phyloP scores from a whole-genome alignment of 2,329 filamentous ascomycete species.

The Botryotinia calthae region DNA sequence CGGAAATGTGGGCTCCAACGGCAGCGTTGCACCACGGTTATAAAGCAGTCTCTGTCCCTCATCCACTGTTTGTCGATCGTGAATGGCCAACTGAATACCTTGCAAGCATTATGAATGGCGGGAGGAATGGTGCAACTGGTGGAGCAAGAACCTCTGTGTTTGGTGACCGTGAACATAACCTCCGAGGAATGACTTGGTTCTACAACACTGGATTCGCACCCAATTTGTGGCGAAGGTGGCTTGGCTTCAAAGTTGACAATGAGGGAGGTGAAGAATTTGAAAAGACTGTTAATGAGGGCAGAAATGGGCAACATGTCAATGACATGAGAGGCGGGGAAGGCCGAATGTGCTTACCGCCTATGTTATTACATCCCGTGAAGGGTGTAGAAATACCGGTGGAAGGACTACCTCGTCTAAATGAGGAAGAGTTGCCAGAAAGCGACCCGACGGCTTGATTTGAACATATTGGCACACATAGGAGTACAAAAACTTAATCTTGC shows the following conservation, averaged over 20 bases:
- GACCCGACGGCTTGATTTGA: constrained; percentile 37
- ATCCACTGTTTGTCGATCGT: constrained; percentile 84
- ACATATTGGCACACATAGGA: neutral
- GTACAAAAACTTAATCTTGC: neutral
- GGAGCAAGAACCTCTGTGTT: constrained; percentile 71
- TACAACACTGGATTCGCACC: constrained; percentile 81
- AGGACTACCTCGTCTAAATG: constrained; percentile 19
- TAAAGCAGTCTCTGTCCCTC: constrained; percentile 88
- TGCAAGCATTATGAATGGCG: constrained; percentile 76
- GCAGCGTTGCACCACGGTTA: constrained; percentile 86
- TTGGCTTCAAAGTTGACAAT: constrained; percentile 76
- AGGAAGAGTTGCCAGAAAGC: constrained; percentile 34
- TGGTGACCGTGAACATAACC: constrained; percentile 85
- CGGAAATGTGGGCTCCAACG: constrained; percentile 93
- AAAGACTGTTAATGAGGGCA: constrained; percentile 50
- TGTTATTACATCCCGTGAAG: constrained; percentile 89
- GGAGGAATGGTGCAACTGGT: constrained; percentile 71
- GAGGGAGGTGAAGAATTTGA: constrained; percentile 78
- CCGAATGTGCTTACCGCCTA: constrained; percentile 86
- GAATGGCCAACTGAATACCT: constrained; percentile 80
- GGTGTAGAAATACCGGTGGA: constrained; percentile 55
- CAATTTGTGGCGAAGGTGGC: constrained; percentile 81
- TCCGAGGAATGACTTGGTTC: constrained; percentile 85
- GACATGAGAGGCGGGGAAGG: constrained; percentile 68
- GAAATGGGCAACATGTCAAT: constrained; percentile 38